phyloP scores from a whole-genome alignment of 768 basidiomycete genomes.

The Tubosaeta sp. region DNA sequence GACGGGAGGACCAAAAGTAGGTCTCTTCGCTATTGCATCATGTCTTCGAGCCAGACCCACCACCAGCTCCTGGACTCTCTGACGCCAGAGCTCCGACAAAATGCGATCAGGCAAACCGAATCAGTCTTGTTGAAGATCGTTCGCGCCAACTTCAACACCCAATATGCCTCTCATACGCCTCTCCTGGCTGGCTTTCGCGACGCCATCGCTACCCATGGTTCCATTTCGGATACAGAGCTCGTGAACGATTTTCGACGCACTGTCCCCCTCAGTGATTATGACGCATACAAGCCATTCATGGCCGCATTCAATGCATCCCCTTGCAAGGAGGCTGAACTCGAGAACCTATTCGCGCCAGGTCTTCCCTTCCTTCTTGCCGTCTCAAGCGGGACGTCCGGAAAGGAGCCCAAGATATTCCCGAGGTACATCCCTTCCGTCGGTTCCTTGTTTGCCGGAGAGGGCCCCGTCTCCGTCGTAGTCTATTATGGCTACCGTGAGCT shows the following conservation, averaged over 20 bases:
- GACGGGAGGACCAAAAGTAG: no score
- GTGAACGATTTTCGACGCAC: background rate
- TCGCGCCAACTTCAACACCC: constrained; percentile 1
- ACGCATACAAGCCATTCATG: constrained; percentile 7
- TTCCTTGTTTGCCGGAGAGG: background rate
- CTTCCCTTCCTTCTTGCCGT: constrained; percentile 3
- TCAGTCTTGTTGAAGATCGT: background rate
- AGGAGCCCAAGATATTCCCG: background rate
- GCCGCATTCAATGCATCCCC: constrained; percentile 3
- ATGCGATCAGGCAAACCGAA: background rate
- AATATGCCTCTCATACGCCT: background rate
- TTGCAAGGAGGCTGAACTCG: constrained; percentile 7
- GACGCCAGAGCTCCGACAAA: background rate
- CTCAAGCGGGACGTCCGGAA: constrained; percentile 10
- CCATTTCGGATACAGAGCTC: background rate
- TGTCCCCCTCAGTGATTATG: constrained; percentile 4
- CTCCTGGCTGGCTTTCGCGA: constrained; percentile 1
- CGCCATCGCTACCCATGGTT: background rate
- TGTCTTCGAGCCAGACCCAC: background rate
- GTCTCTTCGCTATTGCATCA: background rate
- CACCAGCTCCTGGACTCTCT: background rate
- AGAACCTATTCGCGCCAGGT: constrained; percentile 12
- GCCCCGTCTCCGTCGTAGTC: background rate
- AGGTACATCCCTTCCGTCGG: background rate
- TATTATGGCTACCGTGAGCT: background rate